These are phyloP conservation scores for Vigna hirtella DNA, from an alignment of 306 rosid species.

Conservation along the genomic window DNA sequence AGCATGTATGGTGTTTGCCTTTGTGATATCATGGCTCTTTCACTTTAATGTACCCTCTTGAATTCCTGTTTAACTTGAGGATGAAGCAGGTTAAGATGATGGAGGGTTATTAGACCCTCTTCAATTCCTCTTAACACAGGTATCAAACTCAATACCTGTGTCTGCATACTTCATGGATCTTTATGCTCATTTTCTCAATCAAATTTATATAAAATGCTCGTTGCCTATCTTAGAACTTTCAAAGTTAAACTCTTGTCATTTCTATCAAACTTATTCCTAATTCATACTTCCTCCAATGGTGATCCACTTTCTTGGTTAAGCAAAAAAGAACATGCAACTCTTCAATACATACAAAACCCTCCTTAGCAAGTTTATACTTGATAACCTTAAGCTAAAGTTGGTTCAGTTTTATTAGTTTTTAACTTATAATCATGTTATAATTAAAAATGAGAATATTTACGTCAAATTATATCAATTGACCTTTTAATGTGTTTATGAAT, in stretches of 20 bases:
- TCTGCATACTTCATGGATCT: constrained; percentile 34
- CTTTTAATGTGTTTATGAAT: no score
- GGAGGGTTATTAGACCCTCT: constrained; percentile 44
- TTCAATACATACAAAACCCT: not conserved
- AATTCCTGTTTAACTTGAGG: constrained; percentile 43
- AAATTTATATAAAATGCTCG: constrained; percentile 28
- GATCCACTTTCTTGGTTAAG: no score
- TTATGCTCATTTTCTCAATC: constrained; percentile 18
- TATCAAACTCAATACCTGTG: constrained; percentile 47
- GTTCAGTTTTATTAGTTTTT: no score
- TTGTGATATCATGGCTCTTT: constrained; percentile 92
- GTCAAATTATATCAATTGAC: no score
- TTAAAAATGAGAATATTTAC: no score
- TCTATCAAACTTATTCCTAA: not conserved
- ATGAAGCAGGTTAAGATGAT: constrained; percentile 46
- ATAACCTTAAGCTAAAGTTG: not conserved
- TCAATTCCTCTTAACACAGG: constrained; percentile 36
- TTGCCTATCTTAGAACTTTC: not conserved
- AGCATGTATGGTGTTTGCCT: constrained; percentile 93
- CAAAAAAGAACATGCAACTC: no score
- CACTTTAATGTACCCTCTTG: constrained; percentile 93
- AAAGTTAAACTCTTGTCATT: no score
- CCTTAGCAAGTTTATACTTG: not conserved
- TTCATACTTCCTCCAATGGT: not conserved
- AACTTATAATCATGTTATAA: no score